Evolutionary conservation across 2,329 filamentous ascomycete species (phyloP).

Genomic region (Diaporthe ilicicola): DNA sequence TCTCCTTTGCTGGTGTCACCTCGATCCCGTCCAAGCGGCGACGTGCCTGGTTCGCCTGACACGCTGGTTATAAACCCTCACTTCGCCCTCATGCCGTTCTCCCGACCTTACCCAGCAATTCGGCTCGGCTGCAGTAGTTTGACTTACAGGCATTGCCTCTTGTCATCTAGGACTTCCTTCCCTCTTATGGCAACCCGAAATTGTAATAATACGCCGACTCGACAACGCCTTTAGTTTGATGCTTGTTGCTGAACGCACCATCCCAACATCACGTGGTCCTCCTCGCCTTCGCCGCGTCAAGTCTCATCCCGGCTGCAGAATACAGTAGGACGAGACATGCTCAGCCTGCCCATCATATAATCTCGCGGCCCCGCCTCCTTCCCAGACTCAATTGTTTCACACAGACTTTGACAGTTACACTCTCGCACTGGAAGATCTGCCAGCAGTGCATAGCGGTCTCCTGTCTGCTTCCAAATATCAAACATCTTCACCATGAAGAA

Average conservation of each 20-base stretch:
- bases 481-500: constrained; percentile 38
- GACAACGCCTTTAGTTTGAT: not conserved
- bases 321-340: not conserved
- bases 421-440: not conserved
- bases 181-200: constrained; percentile 13
- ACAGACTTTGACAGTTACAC: not conserved
- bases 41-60: not conserved
- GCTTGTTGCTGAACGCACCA: constrained; percentile 4
- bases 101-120: not conserved
- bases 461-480: not conserved
- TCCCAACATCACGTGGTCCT: not conserved
- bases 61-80: constrained; percentile 19
- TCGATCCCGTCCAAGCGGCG: constrained; percentile 8
- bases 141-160: not conserved
- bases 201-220: not conserved
- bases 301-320: not conserved
- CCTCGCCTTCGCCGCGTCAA: not conserved
- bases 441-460: not conserved
- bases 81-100: constrained; percentile 1
- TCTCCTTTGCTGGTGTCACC: too few relatives aligned
- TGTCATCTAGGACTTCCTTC: not conserved
- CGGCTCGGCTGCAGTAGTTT: constrained; percentile 15
- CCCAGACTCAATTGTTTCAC: not conserved
- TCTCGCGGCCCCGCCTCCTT: not conserved
- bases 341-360: constrained; percentile 15